Percentiles rank a stretch among this genome's conserved stretches.
Evolutionary conservation across 768 basidiomycete genomes (phyloP).

Genomic region (Dioszegia crocea): DNA sequence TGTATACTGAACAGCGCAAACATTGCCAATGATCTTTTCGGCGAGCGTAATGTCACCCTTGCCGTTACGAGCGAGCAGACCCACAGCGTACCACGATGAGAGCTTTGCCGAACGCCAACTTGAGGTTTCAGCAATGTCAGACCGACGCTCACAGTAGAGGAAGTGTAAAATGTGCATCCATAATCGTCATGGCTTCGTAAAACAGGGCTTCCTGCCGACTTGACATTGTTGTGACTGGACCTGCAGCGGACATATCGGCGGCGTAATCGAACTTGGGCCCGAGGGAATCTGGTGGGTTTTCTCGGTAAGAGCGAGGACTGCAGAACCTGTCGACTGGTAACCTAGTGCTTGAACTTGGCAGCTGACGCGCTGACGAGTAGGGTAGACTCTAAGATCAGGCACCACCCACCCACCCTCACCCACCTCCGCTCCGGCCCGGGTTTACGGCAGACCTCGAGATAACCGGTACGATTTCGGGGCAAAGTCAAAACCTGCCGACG

Average conservation of each 20-base stretch:
- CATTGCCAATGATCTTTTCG: conserved; percentile 17
- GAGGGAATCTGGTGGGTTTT: too few relatives aligned
- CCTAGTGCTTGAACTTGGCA: too few relatives aligned
- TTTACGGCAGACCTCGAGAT: too few relatives aligned
- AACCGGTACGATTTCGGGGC: too few relatives aligned
- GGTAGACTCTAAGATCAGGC: too few relatives aligned
- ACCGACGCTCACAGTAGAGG: neutral
- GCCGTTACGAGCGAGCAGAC: conserved; percentile 9
- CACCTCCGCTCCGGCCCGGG: too few relatives aligned
- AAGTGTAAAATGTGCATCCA: neutral
- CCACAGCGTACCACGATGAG: conserved; percentile 20
- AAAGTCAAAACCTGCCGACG: too few relatives aligned
- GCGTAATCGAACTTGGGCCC: too few relatives aligned
- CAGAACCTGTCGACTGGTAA: too few relatives aligned
- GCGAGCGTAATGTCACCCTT: conserved; percentile 11
- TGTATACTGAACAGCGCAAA: conserved; percentile 5
- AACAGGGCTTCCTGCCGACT: neutral
- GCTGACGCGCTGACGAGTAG: too few relatives aligned
- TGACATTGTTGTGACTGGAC: neutral
- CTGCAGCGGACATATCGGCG: neutral
- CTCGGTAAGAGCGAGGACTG: too few relatives aligned
- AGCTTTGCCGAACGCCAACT: conserved; percentile 10
- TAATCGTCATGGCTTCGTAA: neutral
- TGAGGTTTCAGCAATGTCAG: neutral
- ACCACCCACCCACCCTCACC: too few relatives aligned